phyloP scores from a whole-genome alignment of 2,329 filamentous ascomycete genomes.

The Apiospora malaysiana region DNA sequence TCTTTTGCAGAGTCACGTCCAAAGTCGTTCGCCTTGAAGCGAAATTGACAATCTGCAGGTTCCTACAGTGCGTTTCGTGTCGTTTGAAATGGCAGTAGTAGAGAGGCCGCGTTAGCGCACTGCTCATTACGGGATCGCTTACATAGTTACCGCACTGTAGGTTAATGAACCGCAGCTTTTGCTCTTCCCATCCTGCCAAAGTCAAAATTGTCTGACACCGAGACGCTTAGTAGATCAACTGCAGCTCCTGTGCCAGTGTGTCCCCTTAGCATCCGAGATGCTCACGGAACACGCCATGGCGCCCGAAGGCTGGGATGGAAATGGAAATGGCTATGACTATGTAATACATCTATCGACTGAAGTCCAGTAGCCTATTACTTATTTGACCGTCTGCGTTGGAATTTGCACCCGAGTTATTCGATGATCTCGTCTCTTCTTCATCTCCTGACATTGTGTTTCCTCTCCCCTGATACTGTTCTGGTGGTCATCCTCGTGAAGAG shows the following conservation, averaged over 20 bases:
- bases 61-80: not conserved
- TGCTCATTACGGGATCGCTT: conserved; percentile 10
- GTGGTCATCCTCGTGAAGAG: not conserved
- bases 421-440: not conserved
- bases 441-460: not conserved
- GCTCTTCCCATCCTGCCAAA: conserved; percentile 7
- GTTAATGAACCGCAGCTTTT: conserved; percentile 4
- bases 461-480: not conserved
- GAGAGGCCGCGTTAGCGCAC: not conserved
- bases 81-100: not conserved
- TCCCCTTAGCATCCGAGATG: not conserved
- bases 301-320: conserved; percentile 17
- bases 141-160: not conserved
- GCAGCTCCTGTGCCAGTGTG: conserved; percentile 1
- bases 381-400: not conserved
- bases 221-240: conserved; percentile 16
- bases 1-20: conserved; percentile 11
- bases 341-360: conserved; percentile 13
- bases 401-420: not conserved
- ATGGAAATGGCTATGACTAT: conserved; percentile 18
- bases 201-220: conserved; percentile 18
- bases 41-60: not conserved
- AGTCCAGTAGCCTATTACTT: not conserved
- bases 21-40: not conserved
- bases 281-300: conserved; percentile 16